Base-by-base conservation (phyloP, 2,329 filamentous ascomycete genomes). In the Pestalotiopsis sp. region DNA sequence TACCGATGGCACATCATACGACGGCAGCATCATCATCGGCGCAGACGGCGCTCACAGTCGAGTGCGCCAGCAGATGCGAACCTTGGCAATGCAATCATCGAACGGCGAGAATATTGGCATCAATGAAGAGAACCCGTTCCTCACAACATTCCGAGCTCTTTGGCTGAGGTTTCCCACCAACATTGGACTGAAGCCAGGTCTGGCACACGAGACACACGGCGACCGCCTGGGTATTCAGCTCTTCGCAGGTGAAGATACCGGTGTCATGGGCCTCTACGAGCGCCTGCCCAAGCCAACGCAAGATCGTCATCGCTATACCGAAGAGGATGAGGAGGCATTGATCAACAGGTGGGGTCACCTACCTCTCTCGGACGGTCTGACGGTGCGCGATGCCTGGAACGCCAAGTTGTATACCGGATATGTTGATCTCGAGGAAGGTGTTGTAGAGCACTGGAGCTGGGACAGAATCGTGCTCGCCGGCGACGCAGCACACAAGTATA, bases 1-100 rank as follows among this genome's bases (percentile, higher is more conserved):
- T 10, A 24, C 55, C 13, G 65, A 70, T 30, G 69, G 67, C 38
- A 69, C 39, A 17, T 61, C 64, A 7, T 65, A 60, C 17, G 24
- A 69, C 0, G 81, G 78, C 0, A 73, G 79, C 68, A 70, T 84
- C n/a, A 67, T 81, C 4, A 73, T 83, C 22, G 82, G 81, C 7
- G 79, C 81, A 13, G 82, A 84, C 67, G 82, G 82, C n/a, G 78
- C 79, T 1, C 78, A 81, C 67, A 82, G 80, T 58, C 52, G 44
- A 44, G 52, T 62, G 11, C 58, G 69, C 56, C 13, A 17, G 22
- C 14, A 48, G n/a, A 69, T 70, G 65, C 64, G 66, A 35, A 20
- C 6, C 10, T 14, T 66, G 26, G 64, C 64, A 14, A 26, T 65
- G 20, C 14, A 57, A n/a, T 24, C 63, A 30, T 14, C 38, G 2